Percentiles rank a stretch among this genome's conserved stretches.
Evolutionary conservation across 352 stramenopile species (phyloP).

Genomic region (Pythium aquatile): DNA sequence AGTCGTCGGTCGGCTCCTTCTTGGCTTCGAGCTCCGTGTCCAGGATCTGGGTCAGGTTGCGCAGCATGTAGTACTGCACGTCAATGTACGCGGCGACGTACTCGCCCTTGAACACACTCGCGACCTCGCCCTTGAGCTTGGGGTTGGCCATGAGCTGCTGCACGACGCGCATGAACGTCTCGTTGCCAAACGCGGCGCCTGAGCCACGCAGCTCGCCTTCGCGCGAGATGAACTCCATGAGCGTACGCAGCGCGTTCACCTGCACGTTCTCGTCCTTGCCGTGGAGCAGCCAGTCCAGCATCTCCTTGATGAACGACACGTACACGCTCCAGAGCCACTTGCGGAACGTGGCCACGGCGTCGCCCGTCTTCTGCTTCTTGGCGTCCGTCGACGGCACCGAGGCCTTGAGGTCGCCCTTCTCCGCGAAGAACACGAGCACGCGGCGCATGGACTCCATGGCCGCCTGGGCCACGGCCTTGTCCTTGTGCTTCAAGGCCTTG

Average conservation of each 20-base stretch:
- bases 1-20: constrained; percentile 32
- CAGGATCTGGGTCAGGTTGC: constrained; percentile 33
- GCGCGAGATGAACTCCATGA: constrained; percentile 87
- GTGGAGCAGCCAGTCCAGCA: constrained; percentile 71
- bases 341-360: constrained; percentile 72
- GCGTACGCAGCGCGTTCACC: constrained; percentile 76
- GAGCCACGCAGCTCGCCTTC: constrained; percentile 53
- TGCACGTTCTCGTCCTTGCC: constrained; percentile 64
- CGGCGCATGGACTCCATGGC: constrained; percentile 82
- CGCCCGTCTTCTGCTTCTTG: constrained; percentile 60
- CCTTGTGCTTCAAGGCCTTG: constrained; percentile 63
- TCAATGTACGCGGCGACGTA: constrained; percentile 81
- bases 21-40: constrained; percentile 36
- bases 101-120: constrained; percentile 85
- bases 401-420: constrained; percentile 75
- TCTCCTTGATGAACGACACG: constrained; percentile 75
- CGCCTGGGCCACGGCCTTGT: constrained; percentile 69
- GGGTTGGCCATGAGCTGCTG: constrained; percentile 58
- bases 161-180: constrained; percentile 81
- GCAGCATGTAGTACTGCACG: constrained; percentile 84
- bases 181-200: constrained; percentile 64
- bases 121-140: constrained; percentile 80
- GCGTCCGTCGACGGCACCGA: constrained; percentile 15
- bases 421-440: constrained; percentile 78
- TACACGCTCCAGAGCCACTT: constrained; percentile 86